Evolutionary conservation across 768 basidiomycete species (phyloP), one percentile per base, ranked within the genome.

Genomic region (Pilatotrama ljubarskyi): DNA sequence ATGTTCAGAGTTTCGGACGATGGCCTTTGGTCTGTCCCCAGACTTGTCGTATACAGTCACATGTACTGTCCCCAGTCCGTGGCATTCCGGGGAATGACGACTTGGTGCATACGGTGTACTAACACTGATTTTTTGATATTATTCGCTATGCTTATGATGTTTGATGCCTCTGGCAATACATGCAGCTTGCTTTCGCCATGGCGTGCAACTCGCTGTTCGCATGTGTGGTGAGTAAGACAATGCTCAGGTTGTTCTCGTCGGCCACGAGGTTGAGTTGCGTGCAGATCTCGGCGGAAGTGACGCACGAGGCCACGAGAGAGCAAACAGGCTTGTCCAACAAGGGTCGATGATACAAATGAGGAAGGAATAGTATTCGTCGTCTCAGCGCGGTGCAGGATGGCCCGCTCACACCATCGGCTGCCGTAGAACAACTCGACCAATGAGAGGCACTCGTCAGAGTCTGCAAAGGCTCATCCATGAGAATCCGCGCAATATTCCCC

Each of bases 61-160:
- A 41, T 57, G 37, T 48, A 42, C 41, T 43, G 36, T 35, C 53
- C 15, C 20, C 38, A n/a, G 41, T 20, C 20, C 37, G 40, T 40
- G 36, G 41, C 36, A n/a, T 25, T 15, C 48, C 41, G 51, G 29
- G 37, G 10, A 52, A 18, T 35, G 36, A 18, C n/a, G 18, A 37
- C 41, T n/a, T 41, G 51, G 58, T 59, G 57, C 63, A 64, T 64
- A 64, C 20, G 32, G 40, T 64, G 63, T 64, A 64, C 51, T 47
- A 60, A 35, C 63, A 64, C 46, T 51, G 38, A 40, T 38, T 26
- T 53, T 43, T 57, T 54, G 58, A 60, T 64, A 58, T 51, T 58
- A 60, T 64, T 58, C 47, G 51, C 59, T 64, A 58, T 61, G 52
- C 50, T 49, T 48, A 58, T 58, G 59, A 17, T 49, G 24, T 37